Base-by-base conservation (phyloP, 2,329 filamentous ascomycete genomes). In the Fusarium sp. region DNA sequence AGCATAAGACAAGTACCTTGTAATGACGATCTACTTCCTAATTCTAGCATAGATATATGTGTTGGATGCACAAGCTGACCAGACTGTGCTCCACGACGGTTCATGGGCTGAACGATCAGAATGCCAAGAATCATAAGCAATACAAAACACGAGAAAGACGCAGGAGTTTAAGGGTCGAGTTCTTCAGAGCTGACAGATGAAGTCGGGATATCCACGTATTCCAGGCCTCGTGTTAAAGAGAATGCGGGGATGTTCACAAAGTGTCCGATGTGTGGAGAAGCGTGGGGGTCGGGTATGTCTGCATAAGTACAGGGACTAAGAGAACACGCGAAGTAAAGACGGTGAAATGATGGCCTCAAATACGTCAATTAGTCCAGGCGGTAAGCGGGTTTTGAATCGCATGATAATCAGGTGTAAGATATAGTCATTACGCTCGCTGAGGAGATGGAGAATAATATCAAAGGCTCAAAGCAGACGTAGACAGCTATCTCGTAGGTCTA, bases 181-280 rank as follows among this genome's bases (percentile, higher is more conserved):
- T 23, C 46, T 50, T 49, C n/a, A 48, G 39, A 60, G 51, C 51
- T 48, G 13, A 7, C 53, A 30, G 44, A 49, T 53, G n/a, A n/a
- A 41, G 17, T 46, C 22, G 48, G 45, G 32, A 40, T 15, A 43
- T 20, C 25, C 33, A 48, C 44, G 45, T 25, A 25, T 25, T 10
- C 25, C 27, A 11, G 27, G 27, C 27, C 27, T 13, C 27, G 9
- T 10, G 25, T 25, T 63, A 52, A 63, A 61, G 63, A 49, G 41
- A 61, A 46, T 62, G 59, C 53, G 59, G 45, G 37, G 61, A 58
- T 44, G 37, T 22, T 46, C 37, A 43, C 41, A 62, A 55, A 53
- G 59, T 47, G 39, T 17, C 25, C 23, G 59, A 50, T 25, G 43
- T 62, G 59, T 54, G 60, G 60, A 55, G 58, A 63, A 63, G 58